Evolutionary conservation across 768 basidiomycete species (phyloP), one percentile per base, ranked within the genome.

Genomic region (Pseudohyphozyma bogoriensis): DNA sequence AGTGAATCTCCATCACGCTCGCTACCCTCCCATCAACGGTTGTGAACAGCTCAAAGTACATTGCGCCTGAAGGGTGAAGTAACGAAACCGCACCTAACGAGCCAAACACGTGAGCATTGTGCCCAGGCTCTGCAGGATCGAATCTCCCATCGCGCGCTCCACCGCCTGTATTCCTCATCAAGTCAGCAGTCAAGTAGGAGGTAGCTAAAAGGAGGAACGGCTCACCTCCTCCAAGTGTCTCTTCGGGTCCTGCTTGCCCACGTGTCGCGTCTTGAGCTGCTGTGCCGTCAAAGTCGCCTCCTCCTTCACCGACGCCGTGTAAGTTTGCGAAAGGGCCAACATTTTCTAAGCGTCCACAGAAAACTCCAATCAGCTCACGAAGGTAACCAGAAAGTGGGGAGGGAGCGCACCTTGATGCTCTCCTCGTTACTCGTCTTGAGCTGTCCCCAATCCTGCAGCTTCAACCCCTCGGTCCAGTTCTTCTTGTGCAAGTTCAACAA

Each of bases 401-500:
- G 22, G 11, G 8, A 35, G 67, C 81, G 62, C 71, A 92, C 93
- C 83, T 95, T 91, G 78, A 99, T 90, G 33, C 87, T 85, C 70
- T 83, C 85, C 77, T 97, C 91, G 70, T 97, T 97, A 33, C 77
- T 77, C 74, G 87, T 83, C 71, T 91, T 89, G 74, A 92, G 88
- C 56, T 80, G 75, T 59, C 86, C 81, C 75, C 96, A 97, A 75
- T 97, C 91, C 44, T 84, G 80, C 71, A 99, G 74, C 73, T 87
- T 89, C 66, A 99, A 77, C 1, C 93, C 95, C 74, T 97, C 92
- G 3, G 95, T 97, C 95, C 95, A 99, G 72, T 95, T 93, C 70
- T 90, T 80, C 75, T 97, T 97, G 78, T 99, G 95, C 69, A 99
- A 77, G 74, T 97, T 99, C 86, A 97, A 89, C 67, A 99, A 76